A percentile compares a stretch with the other conserved stretches of the same genome.
These are phyloP conservation scores for Exophiala sp. DNA, from an alignment of 2,329 filamentous ascomycete species.

Conservation along the genomic window DNA sequence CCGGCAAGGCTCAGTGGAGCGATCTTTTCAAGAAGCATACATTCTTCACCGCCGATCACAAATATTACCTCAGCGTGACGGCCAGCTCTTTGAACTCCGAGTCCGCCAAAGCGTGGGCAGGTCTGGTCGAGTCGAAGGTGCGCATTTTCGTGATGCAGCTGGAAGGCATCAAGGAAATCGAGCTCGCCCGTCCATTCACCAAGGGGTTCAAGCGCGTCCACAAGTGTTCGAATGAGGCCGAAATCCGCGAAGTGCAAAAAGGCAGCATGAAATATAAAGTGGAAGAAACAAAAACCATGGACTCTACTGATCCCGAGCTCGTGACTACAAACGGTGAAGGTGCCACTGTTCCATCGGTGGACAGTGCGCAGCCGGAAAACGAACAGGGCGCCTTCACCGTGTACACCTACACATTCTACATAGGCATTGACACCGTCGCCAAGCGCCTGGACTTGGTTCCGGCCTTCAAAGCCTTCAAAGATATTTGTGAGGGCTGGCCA, in stretches of 20 bases:
- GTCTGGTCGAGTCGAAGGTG: slow-evolving; percentile 88
- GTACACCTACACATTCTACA: slow-evolving; percentile 90
- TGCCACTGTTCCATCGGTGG: slow-evolving; percentile 36
- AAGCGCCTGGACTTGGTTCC: slow-evolving; percentile 55
- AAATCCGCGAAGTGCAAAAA: slow-evolving; percentile 57
- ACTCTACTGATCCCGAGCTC: slow-evolving; percentile 46
- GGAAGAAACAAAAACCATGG: slow-evolving; percentile 46
- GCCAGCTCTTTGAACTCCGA: slow-evolving; percentile 78
- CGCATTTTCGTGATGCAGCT: slow-evolving; percentile 76
- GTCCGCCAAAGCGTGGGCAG: slow-evolving; percentile 79
- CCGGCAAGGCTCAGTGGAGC: slow-evolving; percentile 72
- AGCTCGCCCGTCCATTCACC: slow-evolving; percentile 82
- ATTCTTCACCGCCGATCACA: slow-evolving; percentile 90
- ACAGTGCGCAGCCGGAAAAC: slow-evolving; percentile 37
- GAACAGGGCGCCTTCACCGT: slow-evolving; percentile 49
- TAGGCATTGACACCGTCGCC: slow-evolving; percentile 53
- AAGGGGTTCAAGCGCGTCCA: slow-evolving; percentile 86
- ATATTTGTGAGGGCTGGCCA: slow-evolving; percentile 68
- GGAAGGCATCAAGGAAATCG: slow-evolving; percentile 72
- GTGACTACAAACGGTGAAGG: slow-evolving; percentile 44
- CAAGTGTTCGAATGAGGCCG: slow-evolving; percentile 56
- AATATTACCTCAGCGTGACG: slow-evolving; percentile 89
- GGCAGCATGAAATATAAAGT: slow-evolving; percentile 58
- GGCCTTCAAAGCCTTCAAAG: slow-evolving; percentile 80
- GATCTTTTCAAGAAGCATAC: slow-evolving; percentile 83